Evolutionary conservation across 371 early-diverging fungal species (phyloP).

Genomic region (Choanephora cucurbitarum): DNA sequence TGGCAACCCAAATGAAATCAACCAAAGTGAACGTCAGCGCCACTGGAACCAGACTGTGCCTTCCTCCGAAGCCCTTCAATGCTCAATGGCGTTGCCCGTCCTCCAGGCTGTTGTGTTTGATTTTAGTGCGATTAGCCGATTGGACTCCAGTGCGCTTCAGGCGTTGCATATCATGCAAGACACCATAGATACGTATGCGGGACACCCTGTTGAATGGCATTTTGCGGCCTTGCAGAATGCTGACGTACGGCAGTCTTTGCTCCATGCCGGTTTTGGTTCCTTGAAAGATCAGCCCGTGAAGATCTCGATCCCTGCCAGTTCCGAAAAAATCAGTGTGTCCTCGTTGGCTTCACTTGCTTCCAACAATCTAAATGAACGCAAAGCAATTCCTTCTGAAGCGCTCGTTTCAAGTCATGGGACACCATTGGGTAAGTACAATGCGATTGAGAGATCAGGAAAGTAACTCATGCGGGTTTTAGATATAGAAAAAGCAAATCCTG

Average conservation of each 20-base stretch:
- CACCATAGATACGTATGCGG: slow-evolving; percentile 45
- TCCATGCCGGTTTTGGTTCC: slow-evolving; percentile 38
- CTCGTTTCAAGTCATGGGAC: too few relatives aligned
- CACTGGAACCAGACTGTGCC: slow-evolving; percentile 40
- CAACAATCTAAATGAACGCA: too few relatives aligned
- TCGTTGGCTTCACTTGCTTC: not conserved
- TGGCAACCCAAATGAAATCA: slow-evolving; percentile 8
- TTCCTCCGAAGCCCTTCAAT: slow-evolving; percentile 2
- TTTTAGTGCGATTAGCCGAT: slow-evolving; percentile 69
- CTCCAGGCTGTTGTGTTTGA: slow-evolving; percentile 77
- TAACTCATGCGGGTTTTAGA: too few relatives aligned
- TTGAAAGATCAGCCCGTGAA: not conserved
- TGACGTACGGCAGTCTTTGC: slow-evolving; percentile 26
- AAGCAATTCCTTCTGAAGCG: too few relatives aligned
- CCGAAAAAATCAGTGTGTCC: not conserved
- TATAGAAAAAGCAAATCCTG: too few relatives aligned
- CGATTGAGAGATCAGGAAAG: too few relatives aligned
- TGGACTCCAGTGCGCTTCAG: slow-evolving; percentile 82
- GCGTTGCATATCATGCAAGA: slow-evolving; percentile 53
- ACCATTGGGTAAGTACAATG: too few relatives aligned
- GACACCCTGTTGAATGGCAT: slow-evolving; percentile 36
- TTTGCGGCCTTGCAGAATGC: slow-evolving; percentile 29
- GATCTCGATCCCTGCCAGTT: not conserved
- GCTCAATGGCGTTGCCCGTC: slow-evolving; percentile 35
- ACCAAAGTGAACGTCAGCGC: slow-evolving; percentile 33